Evolutionary conservation across 352 stramenopile genomes (phyloP), one percentile per base, ranked within the genome.

Genomic region (Lagenidium sp.): DNA sequence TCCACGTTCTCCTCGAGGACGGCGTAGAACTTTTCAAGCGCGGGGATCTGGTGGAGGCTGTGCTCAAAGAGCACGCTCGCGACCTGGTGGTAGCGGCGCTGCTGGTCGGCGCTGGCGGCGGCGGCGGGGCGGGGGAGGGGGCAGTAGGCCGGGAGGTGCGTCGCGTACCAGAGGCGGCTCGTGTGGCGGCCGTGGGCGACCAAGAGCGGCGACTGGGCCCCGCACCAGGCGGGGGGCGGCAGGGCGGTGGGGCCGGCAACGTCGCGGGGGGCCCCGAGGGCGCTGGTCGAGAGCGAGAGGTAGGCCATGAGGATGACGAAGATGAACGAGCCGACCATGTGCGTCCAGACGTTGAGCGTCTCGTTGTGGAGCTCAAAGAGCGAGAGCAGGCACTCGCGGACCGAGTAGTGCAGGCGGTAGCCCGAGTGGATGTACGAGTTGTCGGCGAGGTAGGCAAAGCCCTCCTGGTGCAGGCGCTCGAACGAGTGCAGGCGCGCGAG

Each of bases 321-420:
- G 60, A 90, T 87, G 51, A 90, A 74, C 36, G 76, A 89, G 30
- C 82, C 82, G 18, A 90, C 62, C 38, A 90, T 84, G 53, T 94
- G 82, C 44, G 76, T 92, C 82, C 82, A 94, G 18, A 94, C 77
- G 50, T 94, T 94, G 35, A 88, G 66, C 40, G 82, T 94, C 54
- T 94, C 82, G 48, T 94, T 94, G 64, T 94, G 82, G 47, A 92
- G 63, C 62, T 91, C 69, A 44, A 94, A 90, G 50, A 94, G 63
- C 41, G 74, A 89, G 23, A 70, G 32, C 42, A 90, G 70, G 45
- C 82, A 94, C 54, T 90, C 74, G 28, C 59, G 63, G 18, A 69
- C 58, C 25, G 73, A 83, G 74, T 94, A 94, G 64, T 90, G 70
- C 22, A 94, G 62, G 0, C 82, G 78, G 47, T 94, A 94, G 21